Conservation (phyloP, 2,329 filamentous ascomycete species). For the Endoconidiophora polonica region DNA sequence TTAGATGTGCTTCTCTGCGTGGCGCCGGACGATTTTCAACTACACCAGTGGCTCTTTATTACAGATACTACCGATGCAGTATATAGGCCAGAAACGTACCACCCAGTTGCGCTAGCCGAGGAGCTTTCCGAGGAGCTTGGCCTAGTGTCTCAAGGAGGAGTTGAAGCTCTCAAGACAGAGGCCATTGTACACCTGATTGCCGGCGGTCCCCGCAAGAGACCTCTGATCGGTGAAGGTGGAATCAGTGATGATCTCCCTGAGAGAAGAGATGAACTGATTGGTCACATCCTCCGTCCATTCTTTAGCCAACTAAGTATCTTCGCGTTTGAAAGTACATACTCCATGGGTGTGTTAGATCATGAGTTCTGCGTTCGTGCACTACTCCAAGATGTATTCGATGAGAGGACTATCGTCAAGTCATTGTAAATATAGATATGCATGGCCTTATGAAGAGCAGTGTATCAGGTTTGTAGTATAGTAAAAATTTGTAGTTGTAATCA, state of each 20-base stretch:
- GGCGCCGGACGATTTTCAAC: slow-evolving; percentile 87
- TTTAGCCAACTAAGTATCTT: slow-evolving; percentile 84
- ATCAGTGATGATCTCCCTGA: slow-evolving; percentile 42
- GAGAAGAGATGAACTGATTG: slow-evolving; percentile 51
- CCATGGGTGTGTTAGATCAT: slow-evolving; percentile 55
- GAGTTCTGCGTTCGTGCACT: slow-evolving; percentile 46
- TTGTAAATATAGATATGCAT: slow-evolving; percentile 22
- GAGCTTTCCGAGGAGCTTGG: slow-evolving; percentile 66
- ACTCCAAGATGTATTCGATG: slow-evolving; percentile 63
- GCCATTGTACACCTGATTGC: slow-evolving; percentile 20
- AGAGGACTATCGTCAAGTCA: slow-evolving; percentile 49
- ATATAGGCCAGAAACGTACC: slow-evolving; percentile 56
- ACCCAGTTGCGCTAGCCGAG: slow-evolving; percentile 63
- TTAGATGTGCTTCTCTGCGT: slow-evolving; percentile 75
- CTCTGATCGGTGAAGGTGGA: slow-evolving; percentile 34
- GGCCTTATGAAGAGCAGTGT: too few relatives aligned
- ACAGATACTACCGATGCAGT: slow-evolving; percentile 95
- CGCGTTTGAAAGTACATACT: slow-evolving; percentile 84
- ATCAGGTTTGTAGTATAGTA: too few relatives aligned
- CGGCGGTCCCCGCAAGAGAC: slow-evolving; percentile 25
- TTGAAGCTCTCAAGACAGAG: slow-evolving; percentile 16
- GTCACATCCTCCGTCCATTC: slow-evolving; percentile 69
- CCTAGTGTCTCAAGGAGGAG: slow-evolving; percentile 21
- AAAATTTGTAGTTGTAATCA: too few relatives aligned
- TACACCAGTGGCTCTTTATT: slow-evolving; percentile 96